Evolutionary conservation across 768 basidiomycete genomes (phyloP).

Genomic region (Paxillus involutus): DNA sequence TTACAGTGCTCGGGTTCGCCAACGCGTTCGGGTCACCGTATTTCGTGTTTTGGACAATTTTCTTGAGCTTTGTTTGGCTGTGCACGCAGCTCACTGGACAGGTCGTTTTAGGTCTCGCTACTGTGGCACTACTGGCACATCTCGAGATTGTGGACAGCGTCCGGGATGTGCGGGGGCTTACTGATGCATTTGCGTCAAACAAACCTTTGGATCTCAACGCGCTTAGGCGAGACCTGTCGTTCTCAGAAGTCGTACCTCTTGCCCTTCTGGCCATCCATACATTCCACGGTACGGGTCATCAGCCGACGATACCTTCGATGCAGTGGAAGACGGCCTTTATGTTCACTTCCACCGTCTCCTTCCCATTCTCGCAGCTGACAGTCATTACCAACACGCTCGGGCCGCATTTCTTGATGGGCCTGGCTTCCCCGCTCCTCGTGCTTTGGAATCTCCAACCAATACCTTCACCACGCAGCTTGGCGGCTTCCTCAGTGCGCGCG

Average conservation of each 20-base stretch:
- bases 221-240: conserved; percentile 41
- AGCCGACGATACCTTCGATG: conserved; percentile 82
- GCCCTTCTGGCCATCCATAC: conserved; percentile 73
- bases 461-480: conserved; percentile 26
- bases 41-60: conserved; percentile 74
- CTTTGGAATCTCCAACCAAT: conserved; percentile 83
- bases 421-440: conserved; percentile 70
- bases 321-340: conserved; percentile 97
- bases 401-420: conserved; percentile 60
- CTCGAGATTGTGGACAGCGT: conserved; percentile 82
- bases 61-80: conserved; percentile 51
- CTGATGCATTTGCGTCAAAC: conserved; percentile 48
- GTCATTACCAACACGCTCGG: conserved; percentile 80
- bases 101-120: conserved; percentile 61
- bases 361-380: conserved; percentile 73
- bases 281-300: conserved; percentile 92
- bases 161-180: conserved; percentile 63
- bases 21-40: conserved; percentile 91
- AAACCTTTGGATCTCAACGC: conserved; percentile 37
- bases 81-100: conserved; percentile 83
- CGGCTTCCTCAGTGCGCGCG: conserved; percentile 46
- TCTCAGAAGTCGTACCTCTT: conserved; percentile 71
- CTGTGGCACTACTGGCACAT: conserved; percentile 69
- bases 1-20: conserved; percentile 77
- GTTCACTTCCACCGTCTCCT: conserved; percentile 63